Base-by-base conservation (phyloP, 306 rosid genomes). In the Cicer judaicum region DNA sequence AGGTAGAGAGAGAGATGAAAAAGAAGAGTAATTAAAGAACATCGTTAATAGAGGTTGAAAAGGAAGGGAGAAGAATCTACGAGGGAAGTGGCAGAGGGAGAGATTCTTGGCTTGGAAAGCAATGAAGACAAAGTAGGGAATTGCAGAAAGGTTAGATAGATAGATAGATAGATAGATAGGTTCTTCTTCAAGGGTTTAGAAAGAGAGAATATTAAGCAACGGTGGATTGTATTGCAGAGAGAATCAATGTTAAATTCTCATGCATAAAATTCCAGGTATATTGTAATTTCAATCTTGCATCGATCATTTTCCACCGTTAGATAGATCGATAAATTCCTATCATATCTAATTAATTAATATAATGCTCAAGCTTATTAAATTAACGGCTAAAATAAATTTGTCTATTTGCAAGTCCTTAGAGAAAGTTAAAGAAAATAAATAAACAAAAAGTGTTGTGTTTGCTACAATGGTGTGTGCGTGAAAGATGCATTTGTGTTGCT, bases 81-180 rank as follows among this genome's bases (percentile, higher is more conserved):
- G 83, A 71, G 83, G 85, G 84, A 81, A 83, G 89, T 61, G 84
- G 79, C 18, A 72, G 13, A 77, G 63, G 64, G 84, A 86, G 83
- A 78, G 80, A 85, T 93, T 89, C 98, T 89, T 91, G 83, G 90
- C 98, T 93, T 93, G 85, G 78, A 84, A 88, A 86, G 84, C 88
- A 82, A 84, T 80, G 90, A 77, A 86, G 80, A 77, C 78, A 74
- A 85, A 85, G 78, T 53, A 39, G 72, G 54, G 47, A 69, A 57
- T 60, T 73, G 80, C 74, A 75, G 74, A 64, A 84, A 85, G 85
- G 29, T 52, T 7, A 19, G 15, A 50, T 56, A 10, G 64, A 57
- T 57, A 56, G 62, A 55, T 55, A 54, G 19, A 18, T 18, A 18
- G 61, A 54, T 54, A 56, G 63, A 78, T 69, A 70, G 52, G 79